Conservation (phyloP, 768 basidiomycete species). For the Chalciporus chontae region DNA sequence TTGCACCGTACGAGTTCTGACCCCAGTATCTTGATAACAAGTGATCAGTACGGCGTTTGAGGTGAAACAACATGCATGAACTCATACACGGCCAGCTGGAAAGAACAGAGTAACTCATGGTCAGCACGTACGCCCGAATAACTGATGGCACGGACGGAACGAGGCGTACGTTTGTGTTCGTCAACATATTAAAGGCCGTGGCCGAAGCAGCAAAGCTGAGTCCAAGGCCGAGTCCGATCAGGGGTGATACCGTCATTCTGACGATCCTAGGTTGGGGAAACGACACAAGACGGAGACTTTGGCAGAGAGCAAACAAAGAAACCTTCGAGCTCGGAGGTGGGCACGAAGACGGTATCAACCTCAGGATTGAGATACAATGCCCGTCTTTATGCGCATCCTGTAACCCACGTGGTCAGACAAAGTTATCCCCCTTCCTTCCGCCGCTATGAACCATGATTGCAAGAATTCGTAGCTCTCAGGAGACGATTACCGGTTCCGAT, state of each 20-base stretch:
- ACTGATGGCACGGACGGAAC: background rate
- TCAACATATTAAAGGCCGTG: conserved; percentile 25
- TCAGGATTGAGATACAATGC: background rate
- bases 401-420: conserved; percentile 12
- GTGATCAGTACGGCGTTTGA: background rate
- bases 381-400: conserved; percentile 13
- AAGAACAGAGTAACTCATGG: background rate
- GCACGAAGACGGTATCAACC: background rate
- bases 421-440: conserved; percentile 9
- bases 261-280: conserved; percentile 3
- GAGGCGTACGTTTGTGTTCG: conserved; percentile 22
- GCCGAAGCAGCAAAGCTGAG: conserved; percentile 11
- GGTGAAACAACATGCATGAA: background rate
- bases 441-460: conserved; percentile 2
- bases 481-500: conserved; percentile 10
- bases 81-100: conserved; percentile 26
- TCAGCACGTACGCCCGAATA: background rate
- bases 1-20: conserved; percentile 35
- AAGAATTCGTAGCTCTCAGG: background rate
- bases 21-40: conserved; percentile 30
- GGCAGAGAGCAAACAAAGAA: background rate
- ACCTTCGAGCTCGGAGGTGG: background rate
- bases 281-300: background rate
- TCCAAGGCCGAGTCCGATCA: conserved; percentile 14
- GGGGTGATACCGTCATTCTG: background rate